A percentile compares a stretch with the other conserved stretches of the same genome.
phyloP scores from a whole-genome alignment of 805 yeast species.

The Kodamaea laetipori region DNA sequence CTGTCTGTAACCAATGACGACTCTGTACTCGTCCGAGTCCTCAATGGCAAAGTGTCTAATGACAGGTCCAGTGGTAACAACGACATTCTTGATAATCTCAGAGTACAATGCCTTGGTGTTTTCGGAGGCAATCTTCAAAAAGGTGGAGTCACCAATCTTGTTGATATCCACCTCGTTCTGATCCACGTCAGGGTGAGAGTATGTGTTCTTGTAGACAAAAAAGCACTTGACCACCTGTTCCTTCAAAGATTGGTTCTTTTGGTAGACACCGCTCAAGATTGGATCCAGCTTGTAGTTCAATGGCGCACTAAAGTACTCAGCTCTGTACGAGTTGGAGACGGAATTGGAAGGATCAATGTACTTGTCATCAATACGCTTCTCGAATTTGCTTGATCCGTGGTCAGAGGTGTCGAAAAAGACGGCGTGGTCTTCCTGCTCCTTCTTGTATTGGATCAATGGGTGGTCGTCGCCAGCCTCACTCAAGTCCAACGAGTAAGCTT shows the following conservation, averaged over 20 bases:
- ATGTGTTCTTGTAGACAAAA: slow-evolving; percentile 75
- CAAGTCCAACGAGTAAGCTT: slow-evolving; percentile 69
- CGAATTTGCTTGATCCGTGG: slow-evolving; percentile 56
- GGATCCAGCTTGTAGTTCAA: slow-evolving; percentile 50
- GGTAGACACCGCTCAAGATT: slow-evolving; percentile 40
- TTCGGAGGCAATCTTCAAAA: slow-evolving; percentile 71
- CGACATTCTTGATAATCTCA: slow-evolving; percentile 68
- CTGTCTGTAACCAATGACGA: slow-evolving; percentile 85
- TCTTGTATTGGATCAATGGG: slow-evolving; percentile 67
- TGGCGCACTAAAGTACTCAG: slow-evolving; percentile 78
- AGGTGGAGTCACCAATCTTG: slow-evolving; percentile 75
- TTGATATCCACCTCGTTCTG: slow-evolving; percentile 54
- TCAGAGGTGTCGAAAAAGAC: slow-evolving; percentile 80
- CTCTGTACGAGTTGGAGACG: slow-evolving; percentile 53
- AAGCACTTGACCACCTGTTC: slow-evolving; percentile 64
- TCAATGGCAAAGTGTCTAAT: slow-evolving; percentile 83
- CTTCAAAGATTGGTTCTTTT: slow-evolving; percentile 36
- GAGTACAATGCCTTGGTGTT: slow-evolving; percentile 81
- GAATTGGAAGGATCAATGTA: slow-evolving; percentile 62
- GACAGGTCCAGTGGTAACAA: slow-evolving; percentile 83
- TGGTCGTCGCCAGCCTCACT: slow-evolving; percentile 42
- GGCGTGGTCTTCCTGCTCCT: slow-evolving; percentile 83
- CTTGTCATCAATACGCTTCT: slow-evolving; percentile 75
- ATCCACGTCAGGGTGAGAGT: slow-evolving; percentile 21
- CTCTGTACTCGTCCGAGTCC: slow-evolving; percentile 79